Evolutionary conservation across 2,329 filamentous ascomycete species (phyloP), one percentile per base, ranked within the genome.

Genomic region (Tolypocladium ophioglossoides): DNA sequence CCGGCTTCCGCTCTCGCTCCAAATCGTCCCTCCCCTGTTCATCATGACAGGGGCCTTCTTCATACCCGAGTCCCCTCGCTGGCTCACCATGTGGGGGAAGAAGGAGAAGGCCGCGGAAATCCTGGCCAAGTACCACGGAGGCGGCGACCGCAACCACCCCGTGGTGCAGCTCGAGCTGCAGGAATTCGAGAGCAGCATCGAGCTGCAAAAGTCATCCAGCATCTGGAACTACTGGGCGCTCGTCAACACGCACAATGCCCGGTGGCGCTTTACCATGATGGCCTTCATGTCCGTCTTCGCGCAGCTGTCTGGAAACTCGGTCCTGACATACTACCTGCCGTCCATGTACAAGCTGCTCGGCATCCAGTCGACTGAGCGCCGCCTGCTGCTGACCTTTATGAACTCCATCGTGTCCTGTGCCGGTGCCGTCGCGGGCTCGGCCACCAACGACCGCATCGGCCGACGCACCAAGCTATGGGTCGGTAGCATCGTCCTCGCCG

Each of bases 321-420:
- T 78, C 10, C 70, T 72, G 14, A 73, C 74, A 1, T 82, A 81
- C 56, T 72, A 84, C 62, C 79, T 84, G 61, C 74, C 81, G 34
- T 73, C 73, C 8, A 74, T 76, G 63, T 70, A 80, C 44, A 68
- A 70, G 38, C 73, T 78, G 8, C 72, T 78, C 47, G 78, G 81
- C 44, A 75, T 85, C 56, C 75, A 73, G 9, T 76, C 54, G 74
- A 82, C 64, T 73, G 77, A 58, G 48, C 66, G 78, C 50, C 74
- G 76, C 61, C 68, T 75, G 55, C 39, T 75, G 12, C 72, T 70
- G 16, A 75, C 77, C 8, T 70, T 82, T 11, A 58, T 66, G 5
- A 63, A 63, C 14, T 63, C 65, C 0, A 57, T 68, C 5, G 53
- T 69, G n/a, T 76, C 73, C 57, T 71, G 69, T 39, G 73, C 73